Base-by-base conservation (phyloP, 805 yeast genomes). In the Metschnikowia gelsemii region DNA sequence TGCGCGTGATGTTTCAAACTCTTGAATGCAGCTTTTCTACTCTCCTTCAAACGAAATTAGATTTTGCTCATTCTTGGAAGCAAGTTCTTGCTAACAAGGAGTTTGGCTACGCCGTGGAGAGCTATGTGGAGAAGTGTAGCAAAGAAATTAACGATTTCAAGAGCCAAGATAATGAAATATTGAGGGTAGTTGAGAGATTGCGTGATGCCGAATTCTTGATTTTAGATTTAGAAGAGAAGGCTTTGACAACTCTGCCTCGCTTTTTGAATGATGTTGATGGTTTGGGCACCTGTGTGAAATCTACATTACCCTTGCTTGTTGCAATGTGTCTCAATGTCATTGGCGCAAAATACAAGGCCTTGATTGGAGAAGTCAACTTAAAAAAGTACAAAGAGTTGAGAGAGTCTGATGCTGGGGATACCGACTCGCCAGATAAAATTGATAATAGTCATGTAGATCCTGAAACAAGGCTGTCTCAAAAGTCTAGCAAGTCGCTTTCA, bases 101-200 rank as follows among this genome's bases (percentile, higher is more conserved):
- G 11, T 40, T 22, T 20, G 44, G 44, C 6, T 40, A 40, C 24
- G 44, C 44, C n/a, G 45, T 38, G 17, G 46, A 45, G 17, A 36
- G 35, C 17, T 45, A 41, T 25, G 32, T 31, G 25, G 41, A 38
- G 22, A 45, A 45, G 25, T 45, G 49, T 13, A 22, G 28, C 20
- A 32, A 22, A 8, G 46, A 45, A n/a, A 24, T 45, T 16, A 35
- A 32, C 3, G 35, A 32, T 9, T 26, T 12, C 7, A 9, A 25
- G 12, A 11, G 12, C 4, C 16, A 28, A 12, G 13, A 30, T 9
- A 22, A 27, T 12, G 32, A 27, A 3, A 8, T 45, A 4, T 20
- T 24, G 16, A 18, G 22, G 3, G 23, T 35, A 20, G 20, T 20
- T 11, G 24, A 7, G 5, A 40, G 25, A 13, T 31, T 40, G 24